Conservation (phyloP, 805 yeast genomes). For the Ogataea chonburiensis region DNA sequence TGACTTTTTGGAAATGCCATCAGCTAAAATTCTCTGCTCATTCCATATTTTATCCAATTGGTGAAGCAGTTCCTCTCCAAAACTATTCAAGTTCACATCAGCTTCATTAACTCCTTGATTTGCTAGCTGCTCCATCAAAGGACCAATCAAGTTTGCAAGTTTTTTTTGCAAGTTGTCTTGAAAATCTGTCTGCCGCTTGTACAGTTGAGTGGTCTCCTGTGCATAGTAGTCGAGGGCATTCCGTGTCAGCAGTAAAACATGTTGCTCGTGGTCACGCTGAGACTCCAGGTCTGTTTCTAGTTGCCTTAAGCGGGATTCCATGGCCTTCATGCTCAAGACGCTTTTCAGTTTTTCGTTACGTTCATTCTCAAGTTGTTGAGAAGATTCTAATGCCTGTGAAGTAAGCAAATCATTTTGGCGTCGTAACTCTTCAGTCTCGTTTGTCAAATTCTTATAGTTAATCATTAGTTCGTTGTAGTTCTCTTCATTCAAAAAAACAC, state of each 20-base stretch:
- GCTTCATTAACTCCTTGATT: background rate
- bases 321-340: slow-evolving; percentile 17
- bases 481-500: slow-evolving; percentile 59
- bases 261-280: slow-evolving; percentile 13
- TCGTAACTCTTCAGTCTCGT: slow-evolving; percentile 47
- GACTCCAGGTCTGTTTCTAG: slow-evolving; percentile 35
- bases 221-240: slow-evolving; percentile 31
- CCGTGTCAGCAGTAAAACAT: slow-evolving; percentile 13
- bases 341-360: slow-evolving; percentile 26
- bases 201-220: slow-evolving; percentile 26
- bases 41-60: slow-evolving; percentile 7
- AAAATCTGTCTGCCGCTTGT: slow-evolving; percentile 19
- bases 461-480: slow-evolving; percentile 54
- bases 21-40: slow-evolving; percentile 10
- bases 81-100: background rate
- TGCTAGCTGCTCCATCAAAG: slow-evolving; percentile 16
- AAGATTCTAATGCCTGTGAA: slow-evolving; percentile 35
- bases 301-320: slow-evolving; percentile 33
- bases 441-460: slow-evolving; percentile 48
- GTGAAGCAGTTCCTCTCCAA: slow-evolving; percentile 1
- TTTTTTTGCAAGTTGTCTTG: slow-evolving; percentile 17
- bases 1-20: slow-evolving; percentile 9
- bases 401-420: slow-evolving; percentile 41
- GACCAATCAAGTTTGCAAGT: slow-evolving; percentile 17
- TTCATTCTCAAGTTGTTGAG: slow-evolving; percentile 19